phyloP scores from a whole-genome alignment of 805 yeast species.

The Metschnikowia borealis region DNA sequence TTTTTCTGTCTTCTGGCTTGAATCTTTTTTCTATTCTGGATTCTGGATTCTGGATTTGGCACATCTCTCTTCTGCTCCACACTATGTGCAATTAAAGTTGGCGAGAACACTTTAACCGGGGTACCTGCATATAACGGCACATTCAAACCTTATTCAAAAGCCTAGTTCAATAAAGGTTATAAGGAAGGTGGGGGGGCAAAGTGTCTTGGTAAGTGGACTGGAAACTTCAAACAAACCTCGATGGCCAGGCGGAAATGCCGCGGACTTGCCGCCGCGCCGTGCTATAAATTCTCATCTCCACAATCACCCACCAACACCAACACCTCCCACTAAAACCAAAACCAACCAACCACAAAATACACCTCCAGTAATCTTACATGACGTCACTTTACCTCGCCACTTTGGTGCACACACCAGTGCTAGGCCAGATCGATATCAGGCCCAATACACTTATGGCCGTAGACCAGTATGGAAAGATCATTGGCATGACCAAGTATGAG shows the following conservation, averaged over 20 bases:
- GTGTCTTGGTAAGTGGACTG: no score
- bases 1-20: no score
- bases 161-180: no score
- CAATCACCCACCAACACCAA: background rate
- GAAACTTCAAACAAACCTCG: background rate
- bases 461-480: constrained; percentile 50
- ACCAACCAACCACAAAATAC: no score
- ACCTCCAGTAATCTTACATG: no score
- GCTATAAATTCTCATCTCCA: background rate
- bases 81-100: no score
- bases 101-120: no score
- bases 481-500: constrained; percentile 24
- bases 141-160: no score
- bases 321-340: background rate
- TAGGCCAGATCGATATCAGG: constrained; percentile 55
- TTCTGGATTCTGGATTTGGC: no score
- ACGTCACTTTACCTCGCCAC: constrained; percentile 58
- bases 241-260: background rate
- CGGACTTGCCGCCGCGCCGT: background rate
- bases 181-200: background rate
- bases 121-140: no score
- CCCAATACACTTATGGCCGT: constrained; percentile 63
- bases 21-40: no score
- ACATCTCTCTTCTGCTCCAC: no score
- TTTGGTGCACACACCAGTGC: constrained; percentile 63